These are phyloP conservation scores for Takashimella koratensis DNA, from an alignment of 1,284 basidiomycete genomes.

Conservation along the genomic window DNA sequence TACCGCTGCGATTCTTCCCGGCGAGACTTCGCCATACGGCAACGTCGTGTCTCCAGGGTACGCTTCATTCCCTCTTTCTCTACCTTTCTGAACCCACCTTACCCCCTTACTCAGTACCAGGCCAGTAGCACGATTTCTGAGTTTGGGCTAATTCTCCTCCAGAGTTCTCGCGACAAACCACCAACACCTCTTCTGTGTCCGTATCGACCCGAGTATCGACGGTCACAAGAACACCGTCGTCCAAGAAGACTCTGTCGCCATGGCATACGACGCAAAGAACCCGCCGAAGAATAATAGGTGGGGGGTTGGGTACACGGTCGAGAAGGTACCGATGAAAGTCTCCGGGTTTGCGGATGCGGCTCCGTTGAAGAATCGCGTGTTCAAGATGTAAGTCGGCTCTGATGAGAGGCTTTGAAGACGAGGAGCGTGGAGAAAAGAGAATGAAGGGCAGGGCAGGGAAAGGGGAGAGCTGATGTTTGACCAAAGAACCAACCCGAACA, in stretches of 20 bases:
- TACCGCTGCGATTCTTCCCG: slow-evolving; percentile 44
- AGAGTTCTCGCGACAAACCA: slow-evolving; percentile 48
- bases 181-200: slow-evolving; percentile 51
- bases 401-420: too few relatives aligned
- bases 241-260: slow-evolving; percentile 45
- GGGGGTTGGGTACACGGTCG: slow-evolving; percentile 42
- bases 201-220: slow-evolving; percentile 42
- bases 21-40: slow-evolving; percentile 48
- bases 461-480: neutral
- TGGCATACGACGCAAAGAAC: slow-evolving; percentile 34
- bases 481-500: slow-evolving; percentile 45
- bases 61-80: neutral
- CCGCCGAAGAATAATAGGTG: slow-evolving; percentile 39
- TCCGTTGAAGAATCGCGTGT: slow-evolving; percentile 38
- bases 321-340: slow-evolving; percentile 39
- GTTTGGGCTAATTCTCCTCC: too few relatives aligned
- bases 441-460: too few relatives aligned
- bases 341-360: slow-evolving; percentile 42
- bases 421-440: too few relatives aligned
- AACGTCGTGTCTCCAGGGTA: slow-evolving; percentile 49
- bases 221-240: slow-evolving; percentile 48
- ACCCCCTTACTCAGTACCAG: too few relatives aligned
- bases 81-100: neutral
- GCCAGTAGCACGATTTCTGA: too few relatives aligned
- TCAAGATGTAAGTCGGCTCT: slow-evolving; percentile 40